These are phyloP conservation scores for Lumnitzera racemosa DNA, from an alignment of 345 rosid species.

Conservation along the genomic window DNA sequence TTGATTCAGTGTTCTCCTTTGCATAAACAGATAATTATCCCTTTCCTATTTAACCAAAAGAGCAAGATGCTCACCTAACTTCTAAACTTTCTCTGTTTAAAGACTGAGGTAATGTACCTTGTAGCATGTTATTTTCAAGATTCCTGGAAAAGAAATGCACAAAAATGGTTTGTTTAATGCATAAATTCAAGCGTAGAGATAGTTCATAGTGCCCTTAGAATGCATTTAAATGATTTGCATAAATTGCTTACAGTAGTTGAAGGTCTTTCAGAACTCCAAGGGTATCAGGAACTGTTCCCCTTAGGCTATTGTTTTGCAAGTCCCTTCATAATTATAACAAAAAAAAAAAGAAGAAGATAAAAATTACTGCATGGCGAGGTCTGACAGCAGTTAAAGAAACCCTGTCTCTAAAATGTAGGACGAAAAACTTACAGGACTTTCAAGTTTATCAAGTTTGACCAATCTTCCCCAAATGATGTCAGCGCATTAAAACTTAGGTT, in stretches of 20 bases:
- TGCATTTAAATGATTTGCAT: neutral
- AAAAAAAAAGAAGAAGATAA: neutral
- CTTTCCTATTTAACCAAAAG: neutral
- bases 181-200: neutral
- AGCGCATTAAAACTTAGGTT: slow-evolving; percentile 79
- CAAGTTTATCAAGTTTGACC: slow-evolving; percentile 56
- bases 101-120: slow-evolving; percentile 66
- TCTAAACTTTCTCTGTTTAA: slow-evolving; percentile 59
- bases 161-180: neutral
- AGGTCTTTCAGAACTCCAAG: slow-evolving; percentile 65
- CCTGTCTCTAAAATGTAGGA: neutral
- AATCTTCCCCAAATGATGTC: slow-evolving; percentile 59
- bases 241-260: slow-evolving; percentile 58
- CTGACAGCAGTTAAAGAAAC: neutral
- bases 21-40: neutral
- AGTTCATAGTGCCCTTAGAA: neutral
- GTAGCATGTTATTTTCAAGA: slow-evolving; percentile 72
- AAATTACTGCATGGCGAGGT: too few relatives aligned
- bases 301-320: slow-evolving; percentile 72
- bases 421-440: slow-evolving; percentile 61
- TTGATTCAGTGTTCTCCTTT: slow-evolving; percentile 12
- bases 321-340: slow-evolving; percentile 37
- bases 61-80: slow-evolving; percentile 46
- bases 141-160: slow-evolving; percentile 37
- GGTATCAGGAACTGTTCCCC: slow-evolving; percentile 65